Evolutionary conservation across 805 yeast genomes (phyloP).

Genomic region (Saccharomyces jurei): DNA sequence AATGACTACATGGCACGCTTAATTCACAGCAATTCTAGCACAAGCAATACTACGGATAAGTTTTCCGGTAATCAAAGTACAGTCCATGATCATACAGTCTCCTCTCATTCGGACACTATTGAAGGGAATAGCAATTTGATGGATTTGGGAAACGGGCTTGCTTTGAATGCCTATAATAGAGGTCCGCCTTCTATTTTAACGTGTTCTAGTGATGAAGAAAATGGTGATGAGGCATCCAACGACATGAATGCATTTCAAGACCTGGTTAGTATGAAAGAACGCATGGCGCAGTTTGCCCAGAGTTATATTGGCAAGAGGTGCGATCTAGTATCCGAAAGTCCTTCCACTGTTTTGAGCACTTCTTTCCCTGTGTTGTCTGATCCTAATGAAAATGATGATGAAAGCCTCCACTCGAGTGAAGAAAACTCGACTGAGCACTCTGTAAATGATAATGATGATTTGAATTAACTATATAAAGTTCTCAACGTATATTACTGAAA

Average conservation of each 20-base stretch:
- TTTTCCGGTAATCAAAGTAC: not conserved
- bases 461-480: not conserved
- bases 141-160: constrained; percentile 29
- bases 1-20: constrained; percentile 23
- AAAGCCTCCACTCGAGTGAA: not conserved
- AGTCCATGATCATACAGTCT: not conserved
- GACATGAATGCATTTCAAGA: not conserved
- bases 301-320: not conserved
- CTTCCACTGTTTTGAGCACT: not conserved
- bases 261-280: not conserved
- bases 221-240: not conserved
- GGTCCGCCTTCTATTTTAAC: constrained; percentile 34
- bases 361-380: not conserved
- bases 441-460: not conserved
- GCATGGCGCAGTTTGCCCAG: not conserved
- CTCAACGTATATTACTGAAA: not conserved
- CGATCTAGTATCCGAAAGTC: not conserved
- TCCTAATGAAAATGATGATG: not conserved
- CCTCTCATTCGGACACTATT: not conserved
- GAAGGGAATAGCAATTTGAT: constrained; percentile 8
- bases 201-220: constrained; percentile 27
- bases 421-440: not conserved
- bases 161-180: constrained; percentile 27
- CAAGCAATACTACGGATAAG: constrained; percentile 3
- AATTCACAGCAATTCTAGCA: constrained; percentile 15